These are phyloP conservation scores for Colletotrichum lini DNA, from an alignment of 2,329 filamentous ascomycete species.

Conservation along the genomic window DNA sequence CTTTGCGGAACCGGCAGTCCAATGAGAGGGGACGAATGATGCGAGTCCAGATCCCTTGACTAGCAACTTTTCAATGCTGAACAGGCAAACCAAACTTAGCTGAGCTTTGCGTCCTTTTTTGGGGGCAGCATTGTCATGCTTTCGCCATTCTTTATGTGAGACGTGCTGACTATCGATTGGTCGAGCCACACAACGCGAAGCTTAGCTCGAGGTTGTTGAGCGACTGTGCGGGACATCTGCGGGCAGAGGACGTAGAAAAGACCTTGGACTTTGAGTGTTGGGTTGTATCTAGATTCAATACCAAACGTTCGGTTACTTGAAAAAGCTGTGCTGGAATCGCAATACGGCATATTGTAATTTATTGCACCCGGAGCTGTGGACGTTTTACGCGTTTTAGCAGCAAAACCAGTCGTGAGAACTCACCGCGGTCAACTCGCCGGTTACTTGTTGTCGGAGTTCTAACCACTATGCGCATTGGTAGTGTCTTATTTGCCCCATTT, in stretches of 20 bases:
- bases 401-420: background rate
- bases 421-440: background rate
- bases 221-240: background rate
- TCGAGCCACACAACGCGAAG: background rate
- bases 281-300: background rate
- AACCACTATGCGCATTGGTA: background rate
- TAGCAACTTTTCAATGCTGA: conserved; percentile 3
- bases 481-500: background rate
- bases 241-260: background rate
- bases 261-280: background rate
- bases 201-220: background rate
- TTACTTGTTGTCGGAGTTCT: no score
- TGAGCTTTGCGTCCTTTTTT: background rate
- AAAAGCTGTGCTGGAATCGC: background rate
- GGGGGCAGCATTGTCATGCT: conserved; percentile 6
- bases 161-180: conserved; percentile 4
- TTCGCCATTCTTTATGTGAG: background rate
- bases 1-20: background rate
- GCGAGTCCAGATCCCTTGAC: background rate
- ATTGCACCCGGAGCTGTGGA: background rate
- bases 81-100: conserved; percentile 23
- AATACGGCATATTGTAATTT: background rate
- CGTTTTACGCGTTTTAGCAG: no score
- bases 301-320: background rate
- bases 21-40: background rate